Conservation (phyloP, 345 rosid genomes). For the Arabidopsis arenosa region DNA sequence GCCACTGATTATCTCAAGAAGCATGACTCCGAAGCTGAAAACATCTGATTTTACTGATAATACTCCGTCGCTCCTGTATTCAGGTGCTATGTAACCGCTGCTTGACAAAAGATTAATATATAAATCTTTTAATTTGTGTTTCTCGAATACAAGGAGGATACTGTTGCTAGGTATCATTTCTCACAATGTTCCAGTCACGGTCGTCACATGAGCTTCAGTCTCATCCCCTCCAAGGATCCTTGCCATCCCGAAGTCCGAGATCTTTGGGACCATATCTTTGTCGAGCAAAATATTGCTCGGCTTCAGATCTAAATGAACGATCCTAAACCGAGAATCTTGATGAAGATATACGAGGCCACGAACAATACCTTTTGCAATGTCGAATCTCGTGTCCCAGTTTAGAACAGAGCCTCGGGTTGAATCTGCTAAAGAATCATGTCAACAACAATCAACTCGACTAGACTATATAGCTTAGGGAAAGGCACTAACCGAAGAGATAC, state of each 20-base stretch:
- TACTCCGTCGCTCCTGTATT: neutral
- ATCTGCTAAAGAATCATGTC: neutral
- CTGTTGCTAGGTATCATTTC: neutral
- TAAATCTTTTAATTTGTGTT: neutral
- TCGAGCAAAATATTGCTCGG: neutral
- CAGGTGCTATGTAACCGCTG: neutral
- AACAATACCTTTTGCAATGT: neutral
- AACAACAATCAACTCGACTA: no score
- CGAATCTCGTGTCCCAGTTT: neutral
- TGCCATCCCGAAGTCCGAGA: neutral
- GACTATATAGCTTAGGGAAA: neutral
- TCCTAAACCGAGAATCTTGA: neutral
- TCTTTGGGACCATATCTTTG: neutral
- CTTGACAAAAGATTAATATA: neutral
- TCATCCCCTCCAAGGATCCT: neutral
- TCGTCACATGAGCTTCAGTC: neutral
- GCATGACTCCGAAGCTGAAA: neutral
- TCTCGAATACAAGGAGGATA: neutral
- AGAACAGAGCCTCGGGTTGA: neutral
- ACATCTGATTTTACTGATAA: neutral
- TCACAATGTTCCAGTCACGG: neutral
- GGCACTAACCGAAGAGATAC: neutral
- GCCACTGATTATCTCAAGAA: neutral
- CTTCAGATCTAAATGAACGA: neutral
- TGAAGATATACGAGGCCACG: neutral